Percentiles rank a stretch among this genome's conserved stretches.
Conservation (phyloP, 768 basidiomycete genomes). For the Terana coerulea region DNA sequence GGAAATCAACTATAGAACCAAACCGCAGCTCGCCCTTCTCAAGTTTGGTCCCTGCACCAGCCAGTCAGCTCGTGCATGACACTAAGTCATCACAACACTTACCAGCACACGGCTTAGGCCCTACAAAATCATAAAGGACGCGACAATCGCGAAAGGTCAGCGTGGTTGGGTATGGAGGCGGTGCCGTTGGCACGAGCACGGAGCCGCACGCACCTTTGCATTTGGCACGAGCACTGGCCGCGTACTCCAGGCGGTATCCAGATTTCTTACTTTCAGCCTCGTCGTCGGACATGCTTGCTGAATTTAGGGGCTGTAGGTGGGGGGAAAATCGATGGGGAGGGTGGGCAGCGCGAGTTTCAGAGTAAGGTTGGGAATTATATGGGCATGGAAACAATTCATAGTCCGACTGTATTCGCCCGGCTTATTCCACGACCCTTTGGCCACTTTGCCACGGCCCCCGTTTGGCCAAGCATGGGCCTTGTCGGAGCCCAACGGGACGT, state of each 20-base stretch:
- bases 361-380: conserved; percentile 22
- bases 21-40: conserved; percentile 69
- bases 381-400: conserved; percentile 27
- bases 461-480: background rate
- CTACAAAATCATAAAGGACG: conserved; percentile 35
- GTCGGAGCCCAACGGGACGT: background rate
- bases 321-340: conserved; percentile 20
- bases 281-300: conserved; percentile 32
- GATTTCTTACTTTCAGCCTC: conserved; percentile 42
- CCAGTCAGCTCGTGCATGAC: too few species aligned
- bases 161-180: conserved; percentile 1
- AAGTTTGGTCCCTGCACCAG: conserved; percentile 58
- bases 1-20: conserved; percentile 72
- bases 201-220: conserved; percentile 64
- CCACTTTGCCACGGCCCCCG: conserved; percentile 5
- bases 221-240: conserved; percentile 60
- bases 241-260: conserved; percentile 80
- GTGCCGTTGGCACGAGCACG: conserved; percentile 13
- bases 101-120: conserved; percentile 77
- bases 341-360: conserved; percentile 13
- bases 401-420: conserved; percentile 29
- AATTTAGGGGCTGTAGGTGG: conserved; percentile 7
- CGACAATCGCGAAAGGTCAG: conserved; percentile 27
- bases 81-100: conserved; percentile 19
- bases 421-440: conserved; percentile 7